Base-by-base conservation (phyloP, 768 basidiomycete genomes). In the Hortiboletus campestris region DNA sequence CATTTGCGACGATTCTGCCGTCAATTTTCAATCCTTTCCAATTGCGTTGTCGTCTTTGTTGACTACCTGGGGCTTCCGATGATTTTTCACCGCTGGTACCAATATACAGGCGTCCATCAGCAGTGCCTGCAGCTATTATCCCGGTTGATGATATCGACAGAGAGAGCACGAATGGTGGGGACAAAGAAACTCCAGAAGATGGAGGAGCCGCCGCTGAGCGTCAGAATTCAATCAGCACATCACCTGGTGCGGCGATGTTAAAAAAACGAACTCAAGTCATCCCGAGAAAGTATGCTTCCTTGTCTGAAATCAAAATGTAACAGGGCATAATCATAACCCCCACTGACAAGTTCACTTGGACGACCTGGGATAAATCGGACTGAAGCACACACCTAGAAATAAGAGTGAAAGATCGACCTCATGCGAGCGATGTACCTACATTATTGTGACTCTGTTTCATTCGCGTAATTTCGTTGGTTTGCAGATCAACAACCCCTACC, bases 101-200 rank as follows among this genome's bases (percentile, higher is more conserved):
- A 25, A 91, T 61, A 76, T 83, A 84, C 6, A 92, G 64, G 38
- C 82, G 81, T 4, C 91, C 91, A 65, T 92, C 88, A 10, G 89
- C 91, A 1, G 85, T 88, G 6, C 88, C 84, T 7, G 83, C 87
- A 14, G 84, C 88, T 17, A 91, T 65, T 32, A 84, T 64, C 0
- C 87, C 89, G 5, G 73, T 77, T 0, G 76, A 54, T 4, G 85
- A 85, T 29, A 92, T 65, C 2, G 86, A 76, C 40, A 82, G 72
- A 22, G 81, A 85, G 67, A 84, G 77, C 49, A 92, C 72, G 66
- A 92, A 94, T 1, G 90, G 88, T 1, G 89, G 89, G 2, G 89
- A 84, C 25, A 91, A 71, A 0, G 82, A 77, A 55, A 87, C 75
- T 1, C 81, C 81, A 1, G 75, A 75, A 13, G 73, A 69, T 35